These are phyloP conservation scores for Alectoria sarmentosa DNA, from an alignment of 495 filamentous ascomycete species.

Conservation along the genomic window DNA sequence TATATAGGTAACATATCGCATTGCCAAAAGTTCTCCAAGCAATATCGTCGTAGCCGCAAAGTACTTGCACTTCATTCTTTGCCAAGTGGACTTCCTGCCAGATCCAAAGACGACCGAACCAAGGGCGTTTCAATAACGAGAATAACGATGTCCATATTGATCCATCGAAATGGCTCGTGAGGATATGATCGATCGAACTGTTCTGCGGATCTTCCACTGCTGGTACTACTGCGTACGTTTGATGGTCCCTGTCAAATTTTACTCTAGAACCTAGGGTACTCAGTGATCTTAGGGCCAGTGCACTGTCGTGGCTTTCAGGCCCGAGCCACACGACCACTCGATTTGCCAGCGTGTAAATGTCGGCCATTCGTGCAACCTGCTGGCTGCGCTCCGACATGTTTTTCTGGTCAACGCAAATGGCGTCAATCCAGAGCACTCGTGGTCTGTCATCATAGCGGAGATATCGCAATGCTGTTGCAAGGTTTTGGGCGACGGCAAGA, in stretches of 20 bases:
- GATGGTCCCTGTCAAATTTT: not conserved
- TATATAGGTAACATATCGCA: not conserved
- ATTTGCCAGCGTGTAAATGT: not conserved
- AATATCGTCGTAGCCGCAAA: not conserved
- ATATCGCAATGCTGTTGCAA: not conserved
- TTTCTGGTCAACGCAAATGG: not conserved
- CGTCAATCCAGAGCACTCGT: not conserved
- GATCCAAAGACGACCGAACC: conserved; percentile 14
- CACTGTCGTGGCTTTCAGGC: not conserved
- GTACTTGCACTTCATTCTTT: not conserved
- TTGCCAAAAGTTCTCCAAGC: not conserved
- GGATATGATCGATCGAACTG: not conserved
- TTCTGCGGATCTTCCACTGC: too few relatives aligned
- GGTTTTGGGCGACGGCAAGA: not conserved
- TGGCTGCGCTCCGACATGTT: not conserved
- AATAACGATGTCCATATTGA: not conserved
- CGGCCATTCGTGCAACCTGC: not conserved
- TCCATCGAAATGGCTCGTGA: not conserved
- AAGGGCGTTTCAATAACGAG: not conserved
- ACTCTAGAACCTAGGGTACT: not conserved
- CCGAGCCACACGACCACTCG: not conserved
- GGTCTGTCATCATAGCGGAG: not conserved
- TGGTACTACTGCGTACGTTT: too few relatives aligned
- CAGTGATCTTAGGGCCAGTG: not conserved
- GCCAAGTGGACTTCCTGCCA: conserved; percentile 12